A percentile compares a stretch with the other conserved stretches of the same genome.
Evolutionary conservation across 192 early-diverging fungal species (phyloP).

Genomic region (Coemansia erecta): DNA sequence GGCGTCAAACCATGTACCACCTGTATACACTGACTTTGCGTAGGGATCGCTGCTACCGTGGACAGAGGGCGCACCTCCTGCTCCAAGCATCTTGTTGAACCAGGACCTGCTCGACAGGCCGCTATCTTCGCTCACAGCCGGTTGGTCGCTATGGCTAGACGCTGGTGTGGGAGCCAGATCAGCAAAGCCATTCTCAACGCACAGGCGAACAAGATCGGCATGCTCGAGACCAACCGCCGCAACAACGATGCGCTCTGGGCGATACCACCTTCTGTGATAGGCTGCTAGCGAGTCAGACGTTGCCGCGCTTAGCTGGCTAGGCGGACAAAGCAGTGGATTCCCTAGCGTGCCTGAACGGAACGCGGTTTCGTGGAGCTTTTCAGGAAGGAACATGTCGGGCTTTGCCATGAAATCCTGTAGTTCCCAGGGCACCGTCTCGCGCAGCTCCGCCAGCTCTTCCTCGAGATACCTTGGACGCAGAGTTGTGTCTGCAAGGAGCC

Average conservation of each 20-base stretch:
- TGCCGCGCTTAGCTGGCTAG: slow-evolving; percentile 63
- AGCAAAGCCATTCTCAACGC: slow-evolving; percentile 74
- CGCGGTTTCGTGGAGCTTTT: slow-evolving; percentile 82
- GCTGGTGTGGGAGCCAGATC: slow-evolving; percentile 49
- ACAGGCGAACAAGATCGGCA: slow-evolving; percentile 67
- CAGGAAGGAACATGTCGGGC: slow-evolving; percentile 82
- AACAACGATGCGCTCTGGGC: slow-evolving; percentile 89
- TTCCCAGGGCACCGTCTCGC: slow-evolving; percentile 78
- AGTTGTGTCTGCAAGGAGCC: slow-evolving; percentile 78
- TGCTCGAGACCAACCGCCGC: slow-evolving; percentile 86
- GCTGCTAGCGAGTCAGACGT: slow-evolving; percentile 65
- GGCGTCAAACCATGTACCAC: slow-evolving; percentile 72
- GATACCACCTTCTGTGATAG: slow-evolving; percentile 81
- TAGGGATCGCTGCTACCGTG: slow-evolving; percentile 23
- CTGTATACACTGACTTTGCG: slow-evolving; percentile 70
- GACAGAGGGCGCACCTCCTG: slow-evolving; percentile 19
- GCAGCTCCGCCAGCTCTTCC: slow-evolving; percentile 82
- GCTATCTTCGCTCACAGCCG: neutral
- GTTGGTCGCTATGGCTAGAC: slow-evolving; percentile 5
- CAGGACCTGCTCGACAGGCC: slow-evolving; percentile 13
- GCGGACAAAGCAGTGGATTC: slow-evolving; percentile 72
- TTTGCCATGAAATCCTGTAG: slow-evolving; percentile 82
- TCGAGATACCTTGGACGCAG: slow-evolving; percentile 67
- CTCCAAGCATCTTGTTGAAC: slow-evolving; percentile 26
- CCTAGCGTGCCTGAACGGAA: slow-evolving; percentile 79